Conservation (phyloP, 768 basidiomycete species). For the Agrocybe praecox region DNA sequence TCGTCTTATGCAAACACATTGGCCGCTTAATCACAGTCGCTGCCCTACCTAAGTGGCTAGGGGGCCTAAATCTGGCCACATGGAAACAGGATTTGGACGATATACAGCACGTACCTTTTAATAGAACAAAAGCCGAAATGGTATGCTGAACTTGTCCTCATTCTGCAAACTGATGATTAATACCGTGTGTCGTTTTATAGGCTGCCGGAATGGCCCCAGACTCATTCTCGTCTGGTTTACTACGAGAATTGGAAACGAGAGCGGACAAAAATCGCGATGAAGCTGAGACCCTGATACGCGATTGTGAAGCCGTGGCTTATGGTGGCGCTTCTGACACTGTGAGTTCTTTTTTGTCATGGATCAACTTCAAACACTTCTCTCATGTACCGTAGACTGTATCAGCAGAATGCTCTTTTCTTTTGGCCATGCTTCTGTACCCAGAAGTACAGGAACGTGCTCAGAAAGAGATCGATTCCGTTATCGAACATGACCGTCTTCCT, state of each 20-base stretch:
- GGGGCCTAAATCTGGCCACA: background rate
- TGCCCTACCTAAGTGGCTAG: background rate
- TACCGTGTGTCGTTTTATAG: background rate
- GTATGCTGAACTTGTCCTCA: background rate
- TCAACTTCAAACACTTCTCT: background rate
- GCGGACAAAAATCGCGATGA: background rate
- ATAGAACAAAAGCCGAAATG: background rate
- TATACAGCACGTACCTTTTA: background rate
- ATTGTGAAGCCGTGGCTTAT: constrained; percentile 48
- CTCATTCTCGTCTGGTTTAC: background rate
- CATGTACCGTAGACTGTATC: constrained; percentile 46
- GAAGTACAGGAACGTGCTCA: constrained; percentile 57
- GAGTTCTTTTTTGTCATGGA: background rate
- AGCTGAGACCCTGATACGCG: constrained; percentile 11
- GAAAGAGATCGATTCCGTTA: constrained; percentile 60
- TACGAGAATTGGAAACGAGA: background rate
- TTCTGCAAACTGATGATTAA: too few relatives aligned
- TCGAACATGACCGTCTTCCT: constrained; percentile 59
- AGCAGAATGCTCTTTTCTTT: constrained; percentile 57
- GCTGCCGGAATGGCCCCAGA: background rate
- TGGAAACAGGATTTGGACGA: background rate
- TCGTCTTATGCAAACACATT: too few relatives aligned
- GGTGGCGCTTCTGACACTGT: constrained; percentile 65
- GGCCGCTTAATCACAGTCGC: background rate
- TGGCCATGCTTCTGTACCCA: constrained; percentile 65